These are phyloP conservation scores for Nadsonia commutata DNA, from an alignment of 1,139 yeast species.

Conservation along the genomic window DNA sequence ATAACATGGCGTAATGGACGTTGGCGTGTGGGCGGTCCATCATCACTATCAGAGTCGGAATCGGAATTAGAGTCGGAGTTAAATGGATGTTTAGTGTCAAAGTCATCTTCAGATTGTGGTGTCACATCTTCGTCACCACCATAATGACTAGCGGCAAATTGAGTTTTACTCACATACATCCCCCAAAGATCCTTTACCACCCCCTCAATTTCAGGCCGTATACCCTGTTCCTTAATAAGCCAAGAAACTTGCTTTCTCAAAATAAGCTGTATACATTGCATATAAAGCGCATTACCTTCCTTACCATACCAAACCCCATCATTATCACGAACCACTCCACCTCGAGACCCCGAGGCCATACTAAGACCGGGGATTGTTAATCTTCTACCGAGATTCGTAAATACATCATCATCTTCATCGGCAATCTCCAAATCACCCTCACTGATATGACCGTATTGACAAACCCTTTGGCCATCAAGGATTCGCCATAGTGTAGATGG, in stretches of 20 bases:
- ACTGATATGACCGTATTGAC: conserved; percentile 14
- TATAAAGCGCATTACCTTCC: conserved; percentile 33
- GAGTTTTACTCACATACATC: conserved; percentile 21
- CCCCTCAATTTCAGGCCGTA: conserved; percentile 26
- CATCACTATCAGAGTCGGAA: too few species aligned
- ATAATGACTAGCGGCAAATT: conserved; percentile 11
- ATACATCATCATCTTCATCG: conserved; percentile 16
- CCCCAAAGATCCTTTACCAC: conserved; percentile 42
- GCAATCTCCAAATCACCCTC: conserved; percentile 10
- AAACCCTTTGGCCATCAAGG: conserved; percentile 12
- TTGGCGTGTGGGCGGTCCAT: too few species aligned
- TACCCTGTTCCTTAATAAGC: conserved; percentile 22
- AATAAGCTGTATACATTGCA: conserved; percentile 41
- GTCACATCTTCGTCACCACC: too few species aligned
- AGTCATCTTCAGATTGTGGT: too few species aligned
- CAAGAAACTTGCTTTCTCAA: conserved; percentile 35
- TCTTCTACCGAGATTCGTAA: conserved; percentile 10
- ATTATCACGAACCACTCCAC: not conserved
- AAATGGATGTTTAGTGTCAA: too few species aligned
- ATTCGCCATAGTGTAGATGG: conserved; percentile 10
- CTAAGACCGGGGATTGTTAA: conserved; percentile 2
- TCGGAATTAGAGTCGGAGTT: too few species aligned
- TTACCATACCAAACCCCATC: conserved; percentile 32
- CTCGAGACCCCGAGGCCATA: not conserved
- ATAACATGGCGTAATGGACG: too few species aligned